phyloP scores from a whole-genome alignment of 2,329 filamentous ascomycete species.

The Davidsoniella eucalypti region DNA sequence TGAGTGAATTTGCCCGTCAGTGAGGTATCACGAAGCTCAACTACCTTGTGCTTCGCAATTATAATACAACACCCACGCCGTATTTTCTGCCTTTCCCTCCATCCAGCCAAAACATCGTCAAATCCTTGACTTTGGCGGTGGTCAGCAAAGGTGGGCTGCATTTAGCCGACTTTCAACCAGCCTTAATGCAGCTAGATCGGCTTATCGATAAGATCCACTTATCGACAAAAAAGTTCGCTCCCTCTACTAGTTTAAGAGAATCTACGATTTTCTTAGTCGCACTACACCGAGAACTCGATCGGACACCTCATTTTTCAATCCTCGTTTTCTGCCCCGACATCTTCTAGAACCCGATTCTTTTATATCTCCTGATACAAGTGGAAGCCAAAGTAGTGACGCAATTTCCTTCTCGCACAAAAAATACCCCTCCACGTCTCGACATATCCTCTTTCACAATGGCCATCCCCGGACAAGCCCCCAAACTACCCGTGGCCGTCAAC shows the following conservation, averaged over 20 bases:
- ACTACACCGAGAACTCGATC: not conserved
- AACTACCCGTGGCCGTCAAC: constrained; percentile 48
- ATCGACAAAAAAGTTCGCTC: constrained; percentile 12
- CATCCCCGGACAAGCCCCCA: constrained; percentile 24
- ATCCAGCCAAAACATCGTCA: constrained; percentile 1
- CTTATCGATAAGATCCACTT: constrained; percentile 10
- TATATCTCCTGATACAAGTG: not conserved
- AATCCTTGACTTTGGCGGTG: not conserved
- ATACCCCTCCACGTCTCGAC: not conserved
- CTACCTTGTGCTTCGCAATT: no score
- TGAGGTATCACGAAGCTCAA: no score
- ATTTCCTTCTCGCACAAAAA: not conserved
- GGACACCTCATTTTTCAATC: not conserved
- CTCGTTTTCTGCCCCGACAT: not conserved
- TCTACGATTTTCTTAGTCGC: no score
- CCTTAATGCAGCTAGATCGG: not conserved
- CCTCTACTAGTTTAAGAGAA: not conserved
- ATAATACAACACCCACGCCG: not conserved
- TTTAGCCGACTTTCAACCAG: not conserved
- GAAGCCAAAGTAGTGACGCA: not conserved
- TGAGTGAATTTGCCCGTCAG: no score
- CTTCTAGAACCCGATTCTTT: not conserved
- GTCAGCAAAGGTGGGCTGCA: not conserved
- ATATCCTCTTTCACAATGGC: constrained; percentile 19
- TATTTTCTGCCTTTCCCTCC: not conserved